Evolutionary conservation across 2,329 filamentous ascomycete genomes (phyloP).

Genomic region (Aphanocladium album): DNA sequence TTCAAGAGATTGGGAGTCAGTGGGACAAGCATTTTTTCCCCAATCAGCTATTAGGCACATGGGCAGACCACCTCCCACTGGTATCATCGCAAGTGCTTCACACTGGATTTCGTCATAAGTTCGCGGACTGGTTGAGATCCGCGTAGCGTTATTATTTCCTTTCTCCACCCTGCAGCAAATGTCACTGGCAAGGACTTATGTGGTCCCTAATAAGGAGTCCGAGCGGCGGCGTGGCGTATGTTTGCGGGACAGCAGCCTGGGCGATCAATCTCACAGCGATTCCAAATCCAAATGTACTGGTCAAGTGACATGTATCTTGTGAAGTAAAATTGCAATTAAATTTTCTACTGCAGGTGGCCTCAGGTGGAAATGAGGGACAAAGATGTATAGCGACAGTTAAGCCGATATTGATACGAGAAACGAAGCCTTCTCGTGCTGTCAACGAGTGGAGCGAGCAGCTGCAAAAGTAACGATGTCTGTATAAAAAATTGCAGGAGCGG

Average conservation of each 20-base stretch:
- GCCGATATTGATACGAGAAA: too few relatives aligned
- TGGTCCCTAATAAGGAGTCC: slow-evolving; percentile 4
- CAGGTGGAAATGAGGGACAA: too few relatives aligned
- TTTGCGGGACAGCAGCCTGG: slow-evolving; percentile 5
- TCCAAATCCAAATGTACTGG: slow-evolving; percentile 5
- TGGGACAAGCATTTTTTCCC: too few relatives aligned
- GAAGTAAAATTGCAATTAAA: background rate
- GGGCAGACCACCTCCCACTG: background rate
- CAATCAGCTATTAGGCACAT: too few relatives aligned
- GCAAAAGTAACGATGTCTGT: too few relatives aligned
- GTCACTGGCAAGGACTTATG: background rate
- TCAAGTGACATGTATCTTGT: background rate
- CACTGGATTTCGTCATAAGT: background rate
- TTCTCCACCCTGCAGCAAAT: background rate
- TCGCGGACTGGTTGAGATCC: background rate
- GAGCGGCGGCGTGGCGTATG: slow-evolving; percentile 6
- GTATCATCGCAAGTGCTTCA: background rate
- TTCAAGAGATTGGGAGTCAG: background rate
- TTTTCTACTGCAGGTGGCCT: too few relatives aligned
- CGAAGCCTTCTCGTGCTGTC: too few relatives aligned
- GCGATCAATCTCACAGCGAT: slow-evolving; percentile 5
- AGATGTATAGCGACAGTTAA: too few relatives aligned
- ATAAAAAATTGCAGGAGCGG: too few relatives aligned
- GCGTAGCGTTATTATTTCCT: background rate
- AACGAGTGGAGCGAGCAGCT: too few relatives aligned